phyloP scores from a whole-genome alignment of 139 green algal species.

The Tetraselmis chui region DNA sequence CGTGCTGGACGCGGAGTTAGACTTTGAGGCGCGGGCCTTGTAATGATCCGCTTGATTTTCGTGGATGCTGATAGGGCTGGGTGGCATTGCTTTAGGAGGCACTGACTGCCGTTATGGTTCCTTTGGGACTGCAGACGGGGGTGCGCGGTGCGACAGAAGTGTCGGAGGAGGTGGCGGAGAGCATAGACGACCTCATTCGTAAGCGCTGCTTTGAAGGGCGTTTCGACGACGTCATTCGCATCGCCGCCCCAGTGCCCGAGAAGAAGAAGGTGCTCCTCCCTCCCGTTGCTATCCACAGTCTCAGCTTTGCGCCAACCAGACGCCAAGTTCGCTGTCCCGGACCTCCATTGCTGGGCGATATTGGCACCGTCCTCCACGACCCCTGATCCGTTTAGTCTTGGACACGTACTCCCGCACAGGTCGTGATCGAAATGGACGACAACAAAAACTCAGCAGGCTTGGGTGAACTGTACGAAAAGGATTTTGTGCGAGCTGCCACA shows the following conservation, averaged over 20 bases:
- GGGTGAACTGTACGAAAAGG: constrained; percentile 76
- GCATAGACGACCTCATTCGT: constrained; percentile 84
- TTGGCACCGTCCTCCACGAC: too few species aligned
- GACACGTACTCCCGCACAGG: too few species aligned
- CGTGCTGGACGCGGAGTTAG: constrained; percentile 86
- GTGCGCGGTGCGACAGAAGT: constrained; percentile 14
- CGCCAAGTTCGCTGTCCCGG: too few species aligned
- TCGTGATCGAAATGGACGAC: constrained; percentile 67
- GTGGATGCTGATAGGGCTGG: too few species aligned
- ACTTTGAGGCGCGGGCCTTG: constrained; percentile 65
- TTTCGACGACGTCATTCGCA: constrained; percentile 72
- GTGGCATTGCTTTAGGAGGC: too few species aligned
- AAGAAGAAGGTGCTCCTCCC: constrained; percentile 22
- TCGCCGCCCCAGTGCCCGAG: constrained; percentile 52
- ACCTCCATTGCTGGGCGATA: too few species aligned
- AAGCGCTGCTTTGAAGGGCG: constrained; percentile 31
- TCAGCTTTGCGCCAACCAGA: background rate
- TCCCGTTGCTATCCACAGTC: background rate
- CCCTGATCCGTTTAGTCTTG: too few species aligned
- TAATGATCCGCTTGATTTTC: constrained; percentile 1
- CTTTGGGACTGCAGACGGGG: background rate
- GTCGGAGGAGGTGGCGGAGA: constrained; percentile 74
- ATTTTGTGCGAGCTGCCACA: constrained; percentile 46
- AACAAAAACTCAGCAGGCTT: constrained; percentile 60
- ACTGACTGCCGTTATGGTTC: too few species aligned